Conservation (phyloP, 2,329 filamentous ascomycete species). For the Ceratocystis papillata region DNA sequence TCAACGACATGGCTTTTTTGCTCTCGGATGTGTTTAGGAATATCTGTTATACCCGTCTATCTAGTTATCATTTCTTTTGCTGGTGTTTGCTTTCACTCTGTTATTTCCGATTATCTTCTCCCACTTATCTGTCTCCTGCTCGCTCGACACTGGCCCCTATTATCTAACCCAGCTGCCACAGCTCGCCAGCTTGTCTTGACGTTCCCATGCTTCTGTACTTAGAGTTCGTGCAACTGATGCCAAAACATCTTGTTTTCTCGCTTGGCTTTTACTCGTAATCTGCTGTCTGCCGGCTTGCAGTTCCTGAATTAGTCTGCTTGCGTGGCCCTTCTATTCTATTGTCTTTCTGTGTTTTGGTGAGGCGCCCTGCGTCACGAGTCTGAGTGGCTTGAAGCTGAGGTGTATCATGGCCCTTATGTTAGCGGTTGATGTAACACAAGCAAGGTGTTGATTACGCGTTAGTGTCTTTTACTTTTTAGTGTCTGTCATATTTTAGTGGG, state of each 20-base stretch:
- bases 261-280: too few relatives aligned
- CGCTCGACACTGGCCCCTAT: background rate
- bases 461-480: conserved; percentile 2
- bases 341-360: background rate
- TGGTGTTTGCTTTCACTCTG: background rate
- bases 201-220: too few relatives aligned
- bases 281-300: background rate
- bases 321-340: background rate
- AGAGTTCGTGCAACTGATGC: background rate
- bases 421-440: conserved; percentile 1
- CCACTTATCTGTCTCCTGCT: background rate
- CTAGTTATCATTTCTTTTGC: background rate
- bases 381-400: background rate
- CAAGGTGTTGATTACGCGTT: background rate
- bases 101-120: background rate
- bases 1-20: background rate
- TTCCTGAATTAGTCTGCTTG: background rate
- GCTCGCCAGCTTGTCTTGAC: background rate
- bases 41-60: conserved; percentile 10
- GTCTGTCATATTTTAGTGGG: background rate
- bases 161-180: background rate
- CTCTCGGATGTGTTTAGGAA: conserved; percentile 3
- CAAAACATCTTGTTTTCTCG: background rate
- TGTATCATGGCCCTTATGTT: background rate
- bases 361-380: too few relatives aligned